Conservation (phyloP, 169 alveolate genomes). For the Plasmodium coatneyi region DNA sequence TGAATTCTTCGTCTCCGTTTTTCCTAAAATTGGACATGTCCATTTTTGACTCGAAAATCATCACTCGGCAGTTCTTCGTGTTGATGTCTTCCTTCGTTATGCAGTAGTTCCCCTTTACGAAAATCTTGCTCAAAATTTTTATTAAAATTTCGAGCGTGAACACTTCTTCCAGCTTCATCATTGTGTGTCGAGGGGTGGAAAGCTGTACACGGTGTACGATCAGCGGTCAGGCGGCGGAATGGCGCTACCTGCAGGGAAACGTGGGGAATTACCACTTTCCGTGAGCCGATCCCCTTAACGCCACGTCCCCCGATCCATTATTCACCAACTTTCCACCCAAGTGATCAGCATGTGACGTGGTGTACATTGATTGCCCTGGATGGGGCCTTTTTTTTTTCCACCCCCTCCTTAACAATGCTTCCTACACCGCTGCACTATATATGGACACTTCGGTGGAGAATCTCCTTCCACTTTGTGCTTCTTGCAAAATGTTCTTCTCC, state of each 20-base stretch:
- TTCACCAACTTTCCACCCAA: not conserved
- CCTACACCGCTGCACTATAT: not conserved
- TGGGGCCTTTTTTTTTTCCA: not conserved
- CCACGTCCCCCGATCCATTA: not conserved
- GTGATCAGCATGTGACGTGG: not conserved
- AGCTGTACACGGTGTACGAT: not conserved
- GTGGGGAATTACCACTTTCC: not conserved
- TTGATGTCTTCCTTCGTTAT: slow-evolving; percentile 62
- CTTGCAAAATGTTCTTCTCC: not conserved
- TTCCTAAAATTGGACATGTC: not conserved
- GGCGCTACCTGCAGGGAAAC: not conserved
- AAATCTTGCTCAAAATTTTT: slow-evolving; percentile 51
- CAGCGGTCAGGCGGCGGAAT: not conserved
- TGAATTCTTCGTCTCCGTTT: slow-evolving; percentile 26
- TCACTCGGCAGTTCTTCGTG: slow-evolving; percentile 42
- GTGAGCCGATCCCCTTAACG: not conserved
- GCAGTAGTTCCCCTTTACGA: slow-evolving; percentile 42
- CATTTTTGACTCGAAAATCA: slow-evolving; percentile 36
- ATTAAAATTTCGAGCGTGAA: slow-evolving; percentile 65
- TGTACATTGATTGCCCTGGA: not conserved
- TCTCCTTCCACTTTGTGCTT: not conserved
- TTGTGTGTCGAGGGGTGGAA: not conserved
- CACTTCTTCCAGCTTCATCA: slow-evolving; percentile 35
- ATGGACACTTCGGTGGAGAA: not conserved
- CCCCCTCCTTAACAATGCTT: not conserved